Evolutionary conservation across 2,329 filamentous ascomycete species (phyloP), one percentile per base, ranked within the genome.

Genomic region (Dothistroma pini): DNA sequence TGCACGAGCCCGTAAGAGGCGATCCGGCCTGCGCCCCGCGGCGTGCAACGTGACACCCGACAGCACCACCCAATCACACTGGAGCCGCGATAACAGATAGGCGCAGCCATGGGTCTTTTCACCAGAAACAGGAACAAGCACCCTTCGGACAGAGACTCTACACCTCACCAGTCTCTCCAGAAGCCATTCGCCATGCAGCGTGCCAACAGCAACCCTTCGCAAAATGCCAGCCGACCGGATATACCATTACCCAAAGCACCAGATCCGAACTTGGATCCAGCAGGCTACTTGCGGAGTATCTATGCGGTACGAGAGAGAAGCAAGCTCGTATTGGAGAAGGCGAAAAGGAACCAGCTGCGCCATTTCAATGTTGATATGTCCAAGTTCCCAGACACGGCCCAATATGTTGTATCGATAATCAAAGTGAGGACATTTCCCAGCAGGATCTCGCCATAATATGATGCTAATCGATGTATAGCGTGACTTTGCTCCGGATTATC

Each of bases 371-470:
- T 96, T 53, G 93, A 97, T 75, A 86, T 93, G 82, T 78, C 77
- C 77, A 96, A 93, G 76, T 93, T 96, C 74, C 77, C 82, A 51
- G 89, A 93, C 66, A 93, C 93, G 0, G 91, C 93, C 14, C 84
- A 84, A 50, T 96, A 96, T 74, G 89, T 96, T 10, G 88, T 93
- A n/a, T 88, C 89, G 47, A 93, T 97, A 66, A 96, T 97, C 80
- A 96, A 96, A 89, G 92, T 93, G 79, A 35, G 58, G 48, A 51
- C 9, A 25, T 29, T 51, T 14, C 47, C 35, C 32, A 14, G 44
- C 21, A 12, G 14, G 29, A 55, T 49, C 7, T 34, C n/a, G n/a
- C 19, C 21, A 14, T 4, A 29, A 29, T 10, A n/a, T 12, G 41
- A 44, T 49, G 35, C 29, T 50, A 31, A 52, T 21, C 8, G 25